Evolutionary conservation across 805 yeast species (phyloP).

Genomic region (Teunomyces cretensis): DNA sequence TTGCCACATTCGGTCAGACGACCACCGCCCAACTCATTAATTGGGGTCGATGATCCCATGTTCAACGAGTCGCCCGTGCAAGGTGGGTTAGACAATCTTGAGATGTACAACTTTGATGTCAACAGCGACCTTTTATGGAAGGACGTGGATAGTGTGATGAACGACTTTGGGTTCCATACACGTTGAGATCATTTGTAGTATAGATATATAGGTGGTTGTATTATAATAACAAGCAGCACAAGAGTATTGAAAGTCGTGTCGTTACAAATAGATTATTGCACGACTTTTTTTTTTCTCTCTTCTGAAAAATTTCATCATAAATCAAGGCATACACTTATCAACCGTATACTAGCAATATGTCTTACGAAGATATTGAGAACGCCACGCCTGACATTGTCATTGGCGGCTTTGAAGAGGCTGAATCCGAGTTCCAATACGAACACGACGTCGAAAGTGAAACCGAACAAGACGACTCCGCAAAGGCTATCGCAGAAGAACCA

Average conservation of each 20-base stretch:
- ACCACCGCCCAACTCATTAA: neutral
- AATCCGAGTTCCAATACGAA: slow-evolving; percentile 50
- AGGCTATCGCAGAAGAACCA: slow-evolving; percentile 37
- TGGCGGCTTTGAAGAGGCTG: slow-evolving; percentile 47
- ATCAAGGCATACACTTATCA: slow-evolving; percentile 3
- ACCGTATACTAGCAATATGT: slow-evolving; percentile 41
- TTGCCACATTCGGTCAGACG: neutral
- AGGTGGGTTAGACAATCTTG: slow-evolving; percentile 31
- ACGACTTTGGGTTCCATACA: slow-evolving; percentile 86
- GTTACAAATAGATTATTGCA: neutral
- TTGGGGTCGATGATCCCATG: slow-evolving; percentile 6
- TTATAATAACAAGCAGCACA: too few species aligned
- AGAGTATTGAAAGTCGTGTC: neutral
- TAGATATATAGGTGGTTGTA: neutral
- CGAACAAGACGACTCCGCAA: slow-evolving; percentile 41
- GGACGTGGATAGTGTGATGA: slow-evolving; percentile 87
- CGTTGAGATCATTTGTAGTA: slow-evolving; percentile 11
- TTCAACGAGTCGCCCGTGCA: slow-evolving; percentile 25
- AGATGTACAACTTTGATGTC: slow-evolving; percentile 42
- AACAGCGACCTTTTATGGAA: slow-evolving; percentile 65
- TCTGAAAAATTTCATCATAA: slow-evolving; percentile 8
- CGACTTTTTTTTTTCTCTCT: slow-evolving; percentile 1
- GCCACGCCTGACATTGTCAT: slow-evolving; percentile 84
- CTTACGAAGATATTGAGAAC: slow-evolving; percentile 76
- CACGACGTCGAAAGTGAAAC: slow-evolving; percentile 46